Evolutionary conservation across 2,329 filamentous ascomycete genomes (phyloP), one percentile per base, ranked within the genome.

Genomic region (Orbilia brochopaga): DNA sequence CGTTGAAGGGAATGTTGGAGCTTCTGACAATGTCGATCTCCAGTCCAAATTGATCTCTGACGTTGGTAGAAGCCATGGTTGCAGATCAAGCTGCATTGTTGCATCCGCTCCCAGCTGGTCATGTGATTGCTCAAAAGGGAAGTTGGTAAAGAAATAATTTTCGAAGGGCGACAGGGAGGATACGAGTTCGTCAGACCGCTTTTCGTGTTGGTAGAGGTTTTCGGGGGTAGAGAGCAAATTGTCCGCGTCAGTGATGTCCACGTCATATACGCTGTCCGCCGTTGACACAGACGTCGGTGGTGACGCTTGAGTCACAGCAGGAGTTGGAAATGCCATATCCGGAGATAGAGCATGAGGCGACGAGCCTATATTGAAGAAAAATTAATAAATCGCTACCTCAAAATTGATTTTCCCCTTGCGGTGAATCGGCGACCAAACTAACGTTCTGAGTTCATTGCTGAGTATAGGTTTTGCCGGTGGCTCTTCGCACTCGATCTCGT

Each of bases 81-180:
- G 58, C 5, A 23, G 30, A n/a, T 54, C 50, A 24, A 54, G 11
- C 8, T 62, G 58, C 24, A 40, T 46, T 17, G 54, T 32, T 58
- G 52, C 21, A 35, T 62, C 44, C n/a, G 37, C 19, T 17, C 58
- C 58, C 11, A 62, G 21, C 52, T 62, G 58, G 6, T 51, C 58
- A 7, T 53, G 35, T 13, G 58, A 62, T 44, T 62, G 58, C 24
- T 54, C 48, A 23, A 53, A 62, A 2, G 58, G 58, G n/a, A 62
- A 62, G 23, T 54, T 62, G 32, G 32, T 53, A 21, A 62, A 62
- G 24, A 62, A 62, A n/a, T 62, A 48, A 24, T 53, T 53, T 30
- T 53, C 58, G 52, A 62, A 54, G 30, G 48, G 50, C 17, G 48
- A 48, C 30, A 62, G 21, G 30, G n/a, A 40, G 44, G 32, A 62